These are phyloP conservation scores for Fraxinus platypoda DNA, from an alignment of 305 asterid species.

Conservation along the genomic window DNA sequence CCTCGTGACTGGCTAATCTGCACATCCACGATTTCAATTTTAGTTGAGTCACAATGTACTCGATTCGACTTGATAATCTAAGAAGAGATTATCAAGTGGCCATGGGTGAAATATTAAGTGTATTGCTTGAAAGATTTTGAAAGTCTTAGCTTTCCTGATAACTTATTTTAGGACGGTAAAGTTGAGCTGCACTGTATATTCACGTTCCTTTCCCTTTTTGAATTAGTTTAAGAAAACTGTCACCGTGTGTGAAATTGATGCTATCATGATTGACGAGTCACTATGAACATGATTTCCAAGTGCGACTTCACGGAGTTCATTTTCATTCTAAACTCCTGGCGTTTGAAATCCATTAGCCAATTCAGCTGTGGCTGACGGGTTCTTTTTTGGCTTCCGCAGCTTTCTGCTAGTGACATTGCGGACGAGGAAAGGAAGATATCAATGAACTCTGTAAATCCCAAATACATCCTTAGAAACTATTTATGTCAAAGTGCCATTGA, in stretches of 20 bases:
- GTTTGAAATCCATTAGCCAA: neutral
- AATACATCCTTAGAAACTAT: slow-evolving; percentile 84
- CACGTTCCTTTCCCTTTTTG: neutral
- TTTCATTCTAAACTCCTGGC: neutral
- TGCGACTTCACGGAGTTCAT: neutral
- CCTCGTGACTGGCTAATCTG: neutral
- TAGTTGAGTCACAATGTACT: neutral
- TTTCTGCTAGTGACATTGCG: slow-evolving; percentile 52
- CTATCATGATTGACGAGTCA: neutral
- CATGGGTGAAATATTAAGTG: neutral
- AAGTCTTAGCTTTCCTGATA: neutral
- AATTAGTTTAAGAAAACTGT: neutral
- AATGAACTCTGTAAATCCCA: slow-evolving; percentile 85
- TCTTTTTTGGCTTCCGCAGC: slow-evolving; percentile 38
- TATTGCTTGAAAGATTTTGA: neutral
- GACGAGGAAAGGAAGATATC: slow-evolving; percentile 71
- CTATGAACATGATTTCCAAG: neutral
- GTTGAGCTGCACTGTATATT: neutral
- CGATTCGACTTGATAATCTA: neutral
- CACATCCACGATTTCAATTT: neutral
- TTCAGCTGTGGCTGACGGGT: slow-evolving; percentile 1
- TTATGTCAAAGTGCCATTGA: slow-evolving; percentile 94
- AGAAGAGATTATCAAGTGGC: neutral
- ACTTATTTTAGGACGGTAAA: neutral
- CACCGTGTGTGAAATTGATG: neutral